A percentile compares a stretch with the other conserved stretches of the same genome.
phyloP scores from a whole-genome alignment of 164 flowering plant species.

The Kalanchoe fedtschenkoi region DNA sequence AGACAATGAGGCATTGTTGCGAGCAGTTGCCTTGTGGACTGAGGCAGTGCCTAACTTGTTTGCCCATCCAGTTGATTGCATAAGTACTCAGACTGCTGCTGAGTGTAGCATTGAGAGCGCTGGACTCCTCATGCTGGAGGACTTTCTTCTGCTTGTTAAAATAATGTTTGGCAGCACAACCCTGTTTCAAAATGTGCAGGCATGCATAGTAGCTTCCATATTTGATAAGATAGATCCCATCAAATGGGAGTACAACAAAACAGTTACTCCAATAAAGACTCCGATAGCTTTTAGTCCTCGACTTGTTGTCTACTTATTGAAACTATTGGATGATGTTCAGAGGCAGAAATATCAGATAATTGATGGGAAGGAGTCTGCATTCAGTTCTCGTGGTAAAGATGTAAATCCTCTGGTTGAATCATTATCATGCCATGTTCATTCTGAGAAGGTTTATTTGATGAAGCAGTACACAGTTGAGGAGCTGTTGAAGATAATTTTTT shows the following conservation, averaged over 20 bases:
- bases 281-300: slow-evolving; percentile 73
- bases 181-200: slow-evolving; percentile 55
- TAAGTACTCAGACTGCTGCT: slow-evolving; percentile 22
- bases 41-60: slow-evolving; percentile 53
- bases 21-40: slow-evolving; percentile 49
- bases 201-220: slow-evolving; percentile 59
- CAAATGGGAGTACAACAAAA: slow-evolving; percentile 50
- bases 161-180: slow-evolving; percentile 37
- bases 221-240: slow-evolving; percentile 44
- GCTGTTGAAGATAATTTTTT: slow-evolving; percentile 45
- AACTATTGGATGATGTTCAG: slow-evolving; percentile 55
- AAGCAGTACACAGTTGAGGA: slow-evolving; percentile 50
- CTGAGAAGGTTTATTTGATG: slow-evolving; percentile 40
- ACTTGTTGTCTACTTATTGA: slow-evolving; percentile 41
- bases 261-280: slow-evolving; percentile 30
- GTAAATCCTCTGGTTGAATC: slow-evolving; percentile 17
- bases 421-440: slow-evolving; percentile 34
- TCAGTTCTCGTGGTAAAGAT: slow-evolving; percentile 10
- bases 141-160: slow-evolving; percentile 60
- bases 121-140: slow-evolving; percentile 52
- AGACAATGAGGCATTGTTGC: slow-evolving; percentile 40
- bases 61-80: slow-evolving; percentile 43
- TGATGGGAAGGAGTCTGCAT: slow-evolving; percentile 29
- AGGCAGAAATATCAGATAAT: slow-evolving; percentile 23
- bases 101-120: slow-evolving; percentile 60